Percentiles rank a stretch among this genome's conserved stretches.
phyloP scores from a whole-genome alignment of 495 filamentous ascomycete species.

The Trichocladium uniseriatum region DNA sequence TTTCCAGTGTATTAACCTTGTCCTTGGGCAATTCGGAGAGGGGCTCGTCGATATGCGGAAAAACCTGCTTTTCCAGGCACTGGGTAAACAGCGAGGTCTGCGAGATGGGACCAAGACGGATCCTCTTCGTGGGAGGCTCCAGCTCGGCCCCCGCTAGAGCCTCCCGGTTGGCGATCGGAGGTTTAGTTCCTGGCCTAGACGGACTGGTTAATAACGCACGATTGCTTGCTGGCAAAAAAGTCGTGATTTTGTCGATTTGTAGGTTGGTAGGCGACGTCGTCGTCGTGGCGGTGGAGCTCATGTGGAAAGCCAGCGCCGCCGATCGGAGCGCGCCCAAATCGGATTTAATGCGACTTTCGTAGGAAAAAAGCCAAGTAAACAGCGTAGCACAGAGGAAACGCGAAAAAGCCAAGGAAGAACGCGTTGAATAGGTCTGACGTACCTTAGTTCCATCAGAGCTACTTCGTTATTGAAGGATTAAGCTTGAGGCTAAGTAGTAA shows the following conservation, averaged over 20 bases:
- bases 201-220: not conserved
- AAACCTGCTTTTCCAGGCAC: constrained; percentile 29
- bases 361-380: not conserved
- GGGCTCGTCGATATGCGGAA: constrained; percentile 26
- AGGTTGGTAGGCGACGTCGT: not conserved
- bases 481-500: too few relatives aligned
- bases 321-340: not conserved
- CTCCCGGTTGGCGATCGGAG: not conserved
- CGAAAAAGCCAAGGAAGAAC: too few relatives aligned
- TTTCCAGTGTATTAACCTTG: not conserved
- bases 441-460: too few relatives aligned
- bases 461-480: too few relatives aligned
- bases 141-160: not conserved
- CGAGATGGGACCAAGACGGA: not conserved
- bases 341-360: not conserved
- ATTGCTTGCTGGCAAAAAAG: not conserved
- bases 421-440: too few relatives aligned
- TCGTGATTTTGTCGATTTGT: not conserved
- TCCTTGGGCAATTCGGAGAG: not conserved
- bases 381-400: not conserved
- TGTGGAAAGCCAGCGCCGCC: not conserved
- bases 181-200: not conserved
- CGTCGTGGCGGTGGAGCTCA: constrained; percentile 1
- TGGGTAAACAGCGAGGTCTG: not conserved
- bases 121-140: not conserved